Percentiles rank a stretch among this genome's conserved stretches.
phyloP scores from a whole-genome alignment of 2,329 filamentous ascomycete species.

The Oidium heveae region DNA sequence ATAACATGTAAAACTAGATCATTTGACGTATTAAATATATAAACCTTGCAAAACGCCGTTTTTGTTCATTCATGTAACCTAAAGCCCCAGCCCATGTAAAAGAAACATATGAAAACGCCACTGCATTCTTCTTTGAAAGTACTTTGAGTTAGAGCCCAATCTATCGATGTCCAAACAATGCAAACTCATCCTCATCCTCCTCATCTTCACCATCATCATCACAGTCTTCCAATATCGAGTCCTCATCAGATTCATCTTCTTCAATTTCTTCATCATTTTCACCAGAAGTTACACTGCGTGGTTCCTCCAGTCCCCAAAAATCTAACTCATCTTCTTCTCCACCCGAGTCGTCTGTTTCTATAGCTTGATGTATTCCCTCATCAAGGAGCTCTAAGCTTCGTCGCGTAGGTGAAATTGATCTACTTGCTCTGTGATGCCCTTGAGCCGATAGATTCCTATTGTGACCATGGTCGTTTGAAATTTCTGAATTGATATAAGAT shows the following conservation, averaged over 20 bases:
- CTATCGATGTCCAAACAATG: slow-evolving; percentile 26
- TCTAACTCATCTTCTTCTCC: slow-evolving; percentile 25
- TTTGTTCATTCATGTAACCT: too few relatives aligned
- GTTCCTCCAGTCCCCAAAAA: slow-evolving; percentile 23
- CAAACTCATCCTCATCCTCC: slow-evolving; percentile 22
- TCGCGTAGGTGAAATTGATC: slow-evolving; percentile 14
- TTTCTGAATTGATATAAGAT: slow-evolving; percentile 7
- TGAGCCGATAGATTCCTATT: slow-evolving; percentile 9
- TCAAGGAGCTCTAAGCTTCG: slow-evolving; percentile 12
- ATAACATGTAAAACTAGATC: too few relatives aligned
- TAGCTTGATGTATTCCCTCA: slow-evolving; percentile 13
- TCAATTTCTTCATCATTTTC: slow-evolving; percentile 10
- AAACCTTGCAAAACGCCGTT: too few relatives aligned
- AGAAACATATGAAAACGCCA: too few relatives aligned
- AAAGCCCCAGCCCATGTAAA: too few relatives aligned
- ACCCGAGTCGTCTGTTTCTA: slow-evolving; percentile 21
- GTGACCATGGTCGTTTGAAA: slow-evolving; percentile 1
- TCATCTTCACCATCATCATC: slow-evolving; percentile 18
- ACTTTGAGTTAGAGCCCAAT: too few relatives aligned
- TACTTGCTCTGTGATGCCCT: slow-evolving; percentile 9
- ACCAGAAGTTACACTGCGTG: slow-evolving; percentile 9
- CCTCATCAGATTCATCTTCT: slow-evolving; percentile 17
- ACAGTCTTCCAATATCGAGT: slow-evolving; percentile 12
- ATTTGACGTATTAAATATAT: too few relatives aligned
- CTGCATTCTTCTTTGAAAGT: too few relatives aligned